A percentile compares a stretch with the other conserved stretches of the same genome.
phyloP scores from a whole-genome alignment of 805 yeast species.

The Tetrapisispora pingtungensis region DNA sequence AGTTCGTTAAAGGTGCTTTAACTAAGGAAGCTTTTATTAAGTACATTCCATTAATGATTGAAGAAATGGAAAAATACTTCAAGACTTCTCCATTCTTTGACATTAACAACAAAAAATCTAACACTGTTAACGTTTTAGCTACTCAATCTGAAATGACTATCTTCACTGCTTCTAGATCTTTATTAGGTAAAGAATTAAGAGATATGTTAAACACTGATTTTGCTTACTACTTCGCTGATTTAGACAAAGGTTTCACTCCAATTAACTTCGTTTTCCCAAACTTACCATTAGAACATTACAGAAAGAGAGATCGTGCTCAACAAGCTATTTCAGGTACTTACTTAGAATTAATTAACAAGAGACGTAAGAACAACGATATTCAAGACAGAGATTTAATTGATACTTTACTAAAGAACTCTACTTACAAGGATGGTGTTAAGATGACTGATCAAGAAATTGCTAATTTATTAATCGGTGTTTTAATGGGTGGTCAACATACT shows the following conservation, averaged over 20 bases:
- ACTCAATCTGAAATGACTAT: slow-evolving; percentile 93
- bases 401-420: slow-evolving; percentile 67
- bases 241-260: slow-evolving; percentile 95
- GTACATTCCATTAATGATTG: slow-evolving; percentile 81
- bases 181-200: slow-evolving; percentile 89
- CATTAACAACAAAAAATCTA: slow-evolving; percentile 27
- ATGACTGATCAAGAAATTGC: slow-evolving; percentile 97
- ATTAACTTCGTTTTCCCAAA: slow-evolving; percentile 91
- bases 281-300: slow-evolving; percentile 79
- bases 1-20: slow-evolving; percentile 84
- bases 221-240: slow-evolving; percentile 77
- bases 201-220: slow-evolving; percentile 68
- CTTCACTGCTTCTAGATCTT: slow-evolving; percentile 87
- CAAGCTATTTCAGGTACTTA: slow-evolving; percentile 69
- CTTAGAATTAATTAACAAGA: slow-evolving; percentile 60
- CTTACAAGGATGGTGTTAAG: slow-evolving; percentile 85
- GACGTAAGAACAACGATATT: slow-evolving; percentile 69
- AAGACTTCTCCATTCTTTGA: slow-evolving; percentile 34
- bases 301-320: slow-evolving; percentile 83
- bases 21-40: slow-evolving; percentile 72
- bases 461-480: slow-evolving; percentile 82
- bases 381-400: slow-evolving; percentile 85
- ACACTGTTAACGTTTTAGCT: slow-evolving; percentile 58
- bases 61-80: slow-evolving; percentile 66
- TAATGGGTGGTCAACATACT: slow-evolving; percentile 99